A percentile compares a stretch with the other conserved stretches of the same genome.
Conservation (phyloP, 2,329 filamentous ascomycete genomes). For the Colletotrichum lini region DNA sequence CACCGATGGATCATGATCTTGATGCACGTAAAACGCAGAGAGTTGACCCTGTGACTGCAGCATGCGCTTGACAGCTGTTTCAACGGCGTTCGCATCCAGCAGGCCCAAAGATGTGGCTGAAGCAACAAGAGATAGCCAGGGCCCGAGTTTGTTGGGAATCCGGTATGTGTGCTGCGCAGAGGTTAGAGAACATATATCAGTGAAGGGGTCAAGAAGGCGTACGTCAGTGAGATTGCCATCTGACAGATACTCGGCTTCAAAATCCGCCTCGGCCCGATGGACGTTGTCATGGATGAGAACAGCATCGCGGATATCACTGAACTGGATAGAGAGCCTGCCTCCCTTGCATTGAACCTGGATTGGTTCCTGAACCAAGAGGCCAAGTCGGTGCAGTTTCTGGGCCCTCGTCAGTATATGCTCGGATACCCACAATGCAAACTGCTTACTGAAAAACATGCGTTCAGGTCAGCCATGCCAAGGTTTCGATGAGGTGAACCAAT, state of each 20-base stretch:
- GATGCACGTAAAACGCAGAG: constrained; percentile 19
- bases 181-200: not conserved
- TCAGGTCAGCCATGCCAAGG: constrained; percentile 54
- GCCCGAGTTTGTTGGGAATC: not conserved
- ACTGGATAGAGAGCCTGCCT: constrained; percentile 67
- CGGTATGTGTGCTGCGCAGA: constrained; percentile 36
- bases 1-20: constrained; percentile 9
- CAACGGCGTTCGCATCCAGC: constrained; percentile 22
- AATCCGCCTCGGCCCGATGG: constrained; percentile 59
- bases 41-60: constrained; percentile 33
- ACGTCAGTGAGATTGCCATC: constrained; percentile 62
- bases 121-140: constrained; percentile 31
- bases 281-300: constrained; percentile 64
- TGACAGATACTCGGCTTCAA: constrained; percentile 62
- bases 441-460: constrained; percentile 62
- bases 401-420: not conserved
- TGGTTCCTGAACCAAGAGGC: constrained; percentile 53
- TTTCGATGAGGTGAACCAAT: constrained; percentile 20
- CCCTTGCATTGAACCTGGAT: constrained; percentile 51
- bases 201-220: constrained; percentile 7
- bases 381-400: constrained; percentile 48
- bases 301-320: constrained; percentile 74
- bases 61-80: constrained; percentile 27
- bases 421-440: not conserved
- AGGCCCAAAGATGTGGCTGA: not conserved